These are phyloP conservation scores for Medicago arabica DNA, from an alignment of 306 rosid genomes.

Conservation along the genomic window DNA sequence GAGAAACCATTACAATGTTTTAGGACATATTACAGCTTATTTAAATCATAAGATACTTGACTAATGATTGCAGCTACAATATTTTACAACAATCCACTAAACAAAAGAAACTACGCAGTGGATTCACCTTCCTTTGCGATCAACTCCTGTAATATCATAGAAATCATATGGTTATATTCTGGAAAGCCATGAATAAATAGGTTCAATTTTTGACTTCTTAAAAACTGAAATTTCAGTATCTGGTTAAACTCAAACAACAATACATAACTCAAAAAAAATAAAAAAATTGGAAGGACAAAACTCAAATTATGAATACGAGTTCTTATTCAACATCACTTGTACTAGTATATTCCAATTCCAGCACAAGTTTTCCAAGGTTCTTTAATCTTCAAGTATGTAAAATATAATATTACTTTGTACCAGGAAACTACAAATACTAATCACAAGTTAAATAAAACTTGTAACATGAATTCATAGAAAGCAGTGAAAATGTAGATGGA, in stretches of 20 bases:
- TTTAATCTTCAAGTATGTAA: background rate
- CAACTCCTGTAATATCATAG: slow-evolving; percentile 45
- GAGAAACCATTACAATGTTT: background rate
- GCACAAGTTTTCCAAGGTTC: too few species aligned
- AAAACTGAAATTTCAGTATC: slow-evolving; percentile 1
- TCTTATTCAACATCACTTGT: too few species aligned
- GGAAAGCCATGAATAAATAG: slow-evolving; percentile 12
- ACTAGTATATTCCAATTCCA: too few species aligned
- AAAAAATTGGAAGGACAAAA: too few species aligned
- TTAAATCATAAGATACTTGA: slow-evolving; percentile 27
- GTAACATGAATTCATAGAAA: background rate
- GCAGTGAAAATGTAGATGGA: slow-evolving; percentile 21
- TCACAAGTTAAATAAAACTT: slow-evolving; percentile 24
- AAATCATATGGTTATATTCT: slow-evolving; percentile 27
- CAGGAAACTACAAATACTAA: slow-evolving; percentile 1
- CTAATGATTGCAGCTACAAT: slow-evolving; percentile 36
- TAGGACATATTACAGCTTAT: slow-evolving; percentile 27
- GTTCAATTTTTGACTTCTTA: slow-evolving; percentile 17
- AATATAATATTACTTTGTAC: slow-evolving; percentile 7
- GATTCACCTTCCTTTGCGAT: slow-evolving; percentile 53
- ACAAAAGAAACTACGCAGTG: slow-evolving; percentile 41
- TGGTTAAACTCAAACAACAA: too few species aligned
- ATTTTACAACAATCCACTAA: slow-evolving; percentile 37
- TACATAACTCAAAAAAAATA: too few species aligned
- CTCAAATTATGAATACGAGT: slow-evolving; percentile 7